Evolutionary conservation across 345 rosid genomes (phyloP), one percentile per base, ranked within the genome.

Genomic region (Aethionema arabicum): DNA sequence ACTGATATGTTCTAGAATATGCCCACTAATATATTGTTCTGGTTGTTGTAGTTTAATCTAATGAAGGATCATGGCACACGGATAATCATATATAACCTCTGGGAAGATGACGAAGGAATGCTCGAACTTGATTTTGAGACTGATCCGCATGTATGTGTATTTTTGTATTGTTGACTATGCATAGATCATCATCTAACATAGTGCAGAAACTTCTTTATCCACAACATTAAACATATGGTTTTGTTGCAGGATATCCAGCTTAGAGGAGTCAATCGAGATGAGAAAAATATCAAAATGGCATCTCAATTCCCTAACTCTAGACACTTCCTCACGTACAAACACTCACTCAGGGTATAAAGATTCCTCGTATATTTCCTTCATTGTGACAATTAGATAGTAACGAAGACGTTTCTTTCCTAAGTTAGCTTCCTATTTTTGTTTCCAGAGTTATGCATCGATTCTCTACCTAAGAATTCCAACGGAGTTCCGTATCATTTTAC

Each of bases 261-360:
- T 42, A 74, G 99, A 76, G 99, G 99, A 5, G 99, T 84, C 59
- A 92, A 92, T 62, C 85, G 99, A 16, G 96, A 87, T 54, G 96
- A 92, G 80, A 87, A 85, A 72, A 82, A 76, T 72, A 92, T 92
- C 59, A 55, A 77, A 61, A 89, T 89, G 99, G 96, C 96, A 6
- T 56, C 74, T 39, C 55, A 74, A 60, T 87, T 9, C 69, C 97
- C 97, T 10, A 89, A 92, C 76, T 92, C 93, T 48, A 77, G 83
- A 58, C 99, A 89, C 74, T 89, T 81, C 66, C 75, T 92, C 53
- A 89, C 97, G n/a, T 92, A 92, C 59, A 77, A 76, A 21, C 97
- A 92, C 78, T 92, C 99, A 59, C 81, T 92, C 68, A 87, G 97
- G 90, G 97, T 89, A 79, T 62, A 30, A 45, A 41, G 31, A 52